Evolutionary conservation across 805 yeast genomes (phyloP).

Genomic region (Lachancea cidri): DNA sequence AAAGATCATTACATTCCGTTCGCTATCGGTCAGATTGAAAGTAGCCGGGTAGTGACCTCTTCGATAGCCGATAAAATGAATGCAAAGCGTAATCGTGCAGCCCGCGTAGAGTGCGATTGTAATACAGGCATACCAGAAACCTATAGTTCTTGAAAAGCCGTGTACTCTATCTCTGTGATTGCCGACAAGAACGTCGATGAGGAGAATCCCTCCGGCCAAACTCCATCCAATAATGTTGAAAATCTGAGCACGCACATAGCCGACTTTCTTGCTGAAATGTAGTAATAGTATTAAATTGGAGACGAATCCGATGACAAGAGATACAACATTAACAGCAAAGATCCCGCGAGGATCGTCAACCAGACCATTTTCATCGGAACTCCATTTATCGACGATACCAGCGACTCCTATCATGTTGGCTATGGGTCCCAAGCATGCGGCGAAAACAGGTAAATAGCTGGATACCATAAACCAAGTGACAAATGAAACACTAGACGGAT

Average conservation of each 20-base stretch:
- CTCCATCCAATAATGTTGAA: slow-evolving; percentile 63
- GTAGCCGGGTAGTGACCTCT: slow-evolving; percentile 59
- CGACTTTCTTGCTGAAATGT: slow-evolving; percentile 57
- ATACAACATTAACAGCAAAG: slow-evolving; percentile 53
- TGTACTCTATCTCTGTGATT: slow-evolving; percentile 17
- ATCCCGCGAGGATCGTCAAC: slow-evolving; percentile 40
- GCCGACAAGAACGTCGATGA: slow-evolving; percentile 36
- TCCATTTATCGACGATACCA: slow-evolving; percentile 69
- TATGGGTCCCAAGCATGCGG: slow-evolving; percentile 76
- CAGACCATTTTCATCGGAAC: slow-evolving; percentile 21
- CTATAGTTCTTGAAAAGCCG: slow-evolving; percentile 41
- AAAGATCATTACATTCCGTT: slow-evolving; percentile 69
- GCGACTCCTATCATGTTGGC: slow-evolving; percentile 70
- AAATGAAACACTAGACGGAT: slow-evolving; percentile 22
- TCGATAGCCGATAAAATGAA: slow-evolving; percentile 61
- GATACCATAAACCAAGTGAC: slow-evolving; percentile 59
- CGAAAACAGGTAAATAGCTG: slow-evolving; percentile 65
- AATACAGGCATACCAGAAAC: slow-evolving; percentile 73
- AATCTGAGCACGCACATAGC: slow-evolving; percentile 56
- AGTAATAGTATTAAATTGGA: slow-evolving; percentile 67
- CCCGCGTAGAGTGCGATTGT: slow-evolving; percentile 57
- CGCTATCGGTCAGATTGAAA: slow-evolving; percentile 61
- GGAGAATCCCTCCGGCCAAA: slow-evolving; percentile 48
- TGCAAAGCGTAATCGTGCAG: slow-evolving; percentile 47
- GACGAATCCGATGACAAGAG: slow-evolving; percentile 57